These are phyloP conservation scores for Paracamarosporium sp. DNA, from an alignment of 2,329 filamentous ascomycete species.

Conservation along the genomic window DNA sequence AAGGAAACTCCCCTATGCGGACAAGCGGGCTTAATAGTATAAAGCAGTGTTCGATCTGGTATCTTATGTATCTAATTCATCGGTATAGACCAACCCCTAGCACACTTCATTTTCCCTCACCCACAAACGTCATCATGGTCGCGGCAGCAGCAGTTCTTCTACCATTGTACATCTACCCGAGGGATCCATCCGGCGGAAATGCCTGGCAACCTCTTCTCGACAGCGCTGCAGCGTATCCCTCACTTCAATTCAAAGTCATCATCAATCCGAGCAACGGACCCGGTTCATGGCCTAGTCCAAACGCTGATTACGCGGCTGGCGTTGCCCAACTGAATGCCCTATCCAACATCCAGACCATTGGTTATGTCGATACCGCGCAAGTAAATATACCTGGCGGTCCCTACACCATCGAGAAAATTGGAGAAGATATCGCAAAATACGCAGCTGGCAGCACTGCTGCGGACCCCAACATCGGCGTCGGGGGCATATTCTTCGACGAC, in stretches of 20 bases:
- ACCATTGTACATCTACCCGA: slow-evolving; percentile 1
- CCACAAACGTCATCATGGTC: background rate
- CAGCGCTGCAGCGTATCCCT: background rate
- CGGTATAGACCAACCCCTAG: too few relatives aligned
- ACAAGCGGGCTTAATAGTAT: background rate
- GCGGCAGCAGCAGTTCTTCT: background rate
- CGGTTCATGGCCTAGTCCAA: slow-evolving; percentile 1
- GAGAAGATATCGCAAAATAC: background rate
- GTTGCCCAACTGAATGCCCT: slow-evolving; percentile 32
- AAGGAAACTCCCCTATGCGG: background rate
- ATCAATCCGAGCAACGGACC: background rate
- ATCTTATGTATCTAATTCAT: too few relatives aligned
- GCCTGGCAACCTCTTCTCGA: background rate
- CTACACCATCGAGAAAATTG: background rate
- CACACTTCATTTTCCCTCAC: too few relatives aligned
- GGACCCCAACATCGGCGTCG: background rate
- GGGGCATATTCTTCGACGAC: slow-evolving; percentile 3
- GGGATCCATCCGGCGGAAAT: background rate
- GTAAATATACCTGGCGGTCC: background rate
- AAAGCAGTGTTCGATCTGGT: background rate
- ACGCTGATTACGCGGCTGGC: background rate
- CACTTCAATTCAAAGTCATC: slow-evolving; percentile 3
- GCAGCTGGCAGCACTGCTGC: background rate
- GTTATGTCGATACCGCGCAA: slow-evolving; percentile 53
- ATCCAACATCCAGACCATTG: slow-evolving; percentile 55